Evolutionary conservation across 148 eudicot genomes (phyloP).

Genomic region (Spergularia bocconei): DNA sequence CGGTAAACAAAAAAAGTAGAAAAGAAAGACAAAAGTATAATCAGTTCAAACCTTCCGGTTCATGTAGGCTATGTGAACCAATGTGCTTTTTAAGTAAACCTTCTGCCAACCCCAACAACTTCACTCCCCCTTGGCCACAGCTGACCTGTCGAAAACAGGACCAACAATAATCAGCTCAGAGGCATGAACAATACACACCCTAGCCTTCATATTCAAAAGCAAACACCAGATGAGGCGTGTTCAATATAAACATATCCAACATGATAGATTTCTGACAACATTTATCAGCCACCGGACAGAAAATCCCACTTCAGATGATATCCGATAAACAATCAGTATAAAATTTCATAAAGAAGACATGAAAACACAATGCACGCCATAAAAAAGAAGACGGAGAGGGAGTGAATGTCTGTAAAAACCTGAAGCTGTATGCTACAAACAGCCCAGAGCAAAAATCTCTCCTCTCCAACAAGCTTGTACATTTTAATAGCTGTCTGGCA

Average conservation of each 20-base stretch:
- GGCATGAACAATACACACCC: not conserved
- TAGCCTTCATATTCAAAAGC: not conserved
- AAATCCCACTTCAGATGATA: not conserved
- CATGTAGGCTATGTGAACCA: conserved; percentile 78
- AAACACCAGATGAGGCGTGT: too few species aligned
- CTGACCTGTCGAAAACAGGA: conserved; percentile 44
- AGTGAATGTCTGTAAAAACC: conserved; percentile 32
- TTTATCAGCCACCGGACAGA: not conserved
- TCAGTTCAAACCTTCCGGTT: conserved; percentile 74
- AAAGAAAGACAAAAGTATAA: not conserved
- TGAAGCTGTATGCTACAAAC: conserved; percentile 92
- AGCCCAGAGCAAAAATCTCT: conserved; percentile 96
- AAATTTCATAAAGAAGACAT: not conserved
- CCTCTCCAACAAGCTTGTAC: conserved; percentile 92
- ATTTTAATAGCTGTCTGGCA: conserved; percentile 93
- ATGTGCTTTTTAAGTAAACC: conserved; percentile 89
- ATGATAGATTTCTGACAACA: not conserved
- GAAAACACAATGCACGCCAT: not conserved
- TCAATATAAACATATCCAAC: not conserved
- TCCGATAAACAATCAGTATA: not conserved
- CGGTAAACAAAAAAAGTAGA: not conserved
- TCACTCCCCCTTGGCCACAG: conserved; percentile 61
- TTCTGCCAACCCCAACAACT: conserved; percentile 80
- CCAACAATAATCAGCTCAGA: conserved; percentile 5
- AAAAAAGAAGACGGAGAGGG: not conserved